Percentiles rank a stretch among this genome's conserved stretches.
These are phyloP conservation scores for Ophiosphaerella herpotricha DNA, from an alignment of 2,329 filamentous ascomycete genomes.

Conservation along the genomic window DNA sequence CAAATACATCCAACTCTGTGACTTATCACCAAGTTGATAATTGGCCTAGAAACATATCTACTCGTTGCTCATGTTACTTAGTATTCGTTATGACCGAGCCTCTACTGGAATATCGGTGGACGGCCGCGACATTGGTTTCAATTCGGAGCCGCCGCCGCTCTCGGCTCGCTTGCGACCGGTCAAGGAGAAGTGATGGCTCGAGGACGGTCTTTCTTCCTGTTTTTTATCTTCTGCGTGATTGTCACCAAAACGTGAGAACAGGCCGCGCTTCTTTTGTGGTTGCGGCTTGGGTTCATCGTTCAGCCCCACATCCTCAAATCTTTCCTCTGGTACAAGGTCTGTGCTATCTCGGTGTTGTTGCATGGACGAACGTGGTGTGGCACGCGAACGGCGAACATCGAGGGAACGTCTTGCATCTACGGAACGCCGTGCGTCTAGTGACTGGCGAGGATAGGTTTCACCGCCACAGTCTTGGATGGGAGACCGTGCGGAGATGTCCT, in stretches of 20 bases:
- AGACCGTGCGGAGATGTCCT: slow-evolving; percentile 91
- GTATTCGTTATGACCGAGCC: slow-evolving; percentile 19
- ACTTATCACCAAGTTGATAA: background rate
- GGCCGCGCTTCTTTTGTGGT: slow-evolving; percentile 70
- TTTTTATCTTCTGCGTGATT: slow-evolving; percentile 33
- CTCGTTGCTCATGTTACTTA: slow-evolving; percentile 1
- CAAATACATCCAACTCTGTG: background rate
- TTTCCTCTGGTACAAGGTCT: slow-evolving; percentile 70
- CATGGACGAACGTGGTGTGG: slow-evolving; percentile 66
- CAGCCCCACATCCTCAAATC: slow-evolving; percentile 88
- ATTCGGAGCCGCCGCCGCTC: slow-evolving; percentile 71
- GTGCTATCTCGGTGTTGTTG: slow-evolving; percentile 63
- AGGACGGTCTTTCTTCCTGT: slow-evolving; percentile 49
- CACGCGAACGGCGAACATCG: slow-evolving; percentile 54
- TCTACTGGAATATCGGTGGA: slow-evolving; percentile 30
- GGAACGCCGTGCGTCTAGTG: slow-evolving; percentile 67
- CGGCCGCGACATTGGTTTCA: slow-evolving; percentile 64
- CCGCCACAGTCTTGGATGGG: slow-evolving; percentile 66
- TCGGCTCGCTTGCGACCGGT: slow-evolving; percentile 73
- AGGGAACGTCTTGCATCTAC: slow-evolving; percentile 71
- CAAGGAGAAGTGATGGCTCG: slow-evolving; percentile 65
- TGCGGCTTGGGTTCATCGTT: slow-evolving; percentile 72
- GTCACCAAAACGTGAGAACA: slow-evolving; percentile 82
- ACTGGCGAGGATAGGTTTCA: slow-evolving; percentile 59
- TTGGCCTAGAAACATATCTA: background rate